These are phyloP conservation scores for Apiosordaria backusii DNA, from an alignment of 495 filamentous ascomycete genomes.

Conservation along the genomic window DNA sequence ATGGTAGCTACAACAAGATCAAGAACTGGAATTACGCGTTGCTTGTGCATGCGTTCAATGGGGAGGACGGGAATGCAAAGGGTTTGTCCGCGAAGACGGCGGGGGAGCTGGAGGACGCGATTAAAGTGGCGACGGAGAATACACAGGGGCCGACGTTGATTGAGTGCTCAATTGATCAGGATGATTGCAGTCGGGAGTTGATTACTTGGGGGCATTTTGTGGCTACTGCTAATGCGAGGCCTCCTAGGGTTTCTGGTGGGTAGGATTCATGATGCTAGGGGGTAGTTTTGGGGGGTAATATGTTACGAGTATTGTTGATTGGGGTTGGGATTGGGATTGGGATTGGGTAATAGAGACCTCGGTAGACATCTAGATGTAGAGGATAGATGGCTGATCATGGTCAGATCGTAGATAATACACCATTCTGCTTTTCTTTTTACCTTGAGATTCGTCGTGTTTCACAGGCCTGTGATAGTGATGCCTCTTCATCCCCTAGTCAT, in stretches of 20 bases:
- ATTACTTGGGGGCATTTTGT: slow-evolving; percentile 31
- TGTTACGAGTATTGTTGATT: not conserved
- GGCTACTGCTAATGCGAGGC: slow-evolving; percentile 25
- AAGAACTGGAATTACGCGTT: slow-evolving; percentile 28
- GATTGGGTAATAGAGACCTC: not conserved
- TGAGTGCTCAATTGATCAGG: slow-evolving; percentile 28
- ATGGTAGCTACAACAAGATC: slow-evolving; percentile 30
- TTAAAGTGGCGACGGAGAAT: slow-evolving; percentile 8
- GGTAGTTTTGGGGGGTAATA: not conserved
- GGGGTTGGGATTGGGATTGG: not conserved
- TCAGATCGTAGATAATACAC: not conserved
- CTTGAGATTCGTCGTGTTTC: no score
- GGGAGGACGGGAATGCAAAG: slow-evolving; percentile 20
- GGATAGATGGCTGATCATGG: not conserved
- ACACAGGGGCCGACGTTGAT: slow-evolving; percentile 24
- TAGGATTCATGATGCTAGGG: not conserved
- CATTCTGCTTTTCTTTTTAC: no score
- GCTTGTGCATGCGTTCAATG: slow-evolving; percentile 24
- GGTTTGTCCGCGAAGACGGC: slow-evolving; percentile 21
- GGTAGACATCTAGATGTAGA: not conserved
- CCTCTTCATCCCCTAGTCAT: no score
- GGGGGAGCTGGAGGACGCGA: slow-evolving; percentile 21
- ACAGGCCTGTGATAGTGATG: no score
- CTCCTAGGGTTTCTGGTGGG: slow-evolving; percentile 3
- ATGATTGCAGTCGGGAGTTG: slow-evolving; percentile 28